Percentiles rank a stretch among this genome's conserved stretches.
phyloP scores from a whole-genome alignment of 2,329 filamentous ascomycete genomes.

The Penicillium janthinellum region DNA sequence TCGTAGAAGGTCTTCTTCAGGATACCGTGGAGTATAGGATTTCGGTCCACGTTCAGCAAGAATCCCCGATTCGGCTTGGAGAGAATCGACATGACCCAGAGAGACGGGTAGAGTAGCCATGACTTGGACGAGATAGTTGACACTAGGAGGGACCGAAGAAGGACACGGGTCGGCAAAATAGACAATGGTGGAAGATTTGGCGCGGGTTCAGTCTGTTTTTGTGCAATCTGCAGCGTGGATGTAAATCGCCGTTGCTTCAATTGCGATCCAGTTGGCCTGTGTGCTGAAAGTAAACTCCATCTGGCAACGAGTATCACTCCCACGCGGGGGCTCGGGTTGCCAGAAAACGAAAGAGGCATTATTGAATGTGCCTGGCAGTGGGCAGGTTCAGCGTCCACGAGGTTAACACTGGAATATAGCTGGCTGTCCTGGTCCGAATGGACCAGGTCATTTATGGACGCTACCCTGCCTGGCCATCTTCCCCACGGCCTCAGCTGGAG shows the following conservation, averaged over 20 bases:
- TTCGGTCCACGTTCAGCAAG: slow-evolving; percentile 72
- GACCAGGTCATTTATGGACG: slow-evolving; percentile 15
- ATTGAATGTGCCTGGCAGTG: background rate
- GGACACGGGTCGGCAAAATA: slow-evolving; percentile 36
- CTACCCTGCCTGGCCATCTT: slow-evolving; percentile 11
- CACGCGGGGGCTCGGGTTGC: slow-evolving; percentile 13
- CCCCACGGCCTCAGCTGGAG: slow-evolving; percentile 5
- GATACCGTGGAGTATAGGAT: slow-evolving; percentile 68
- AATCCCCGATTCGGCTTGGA: slow-evolving; percentile 55
- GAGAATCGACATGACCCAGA: slow-evolving; percentile 67
- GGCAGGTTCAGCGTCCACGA: background rate
- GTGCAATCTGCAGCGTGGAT: slow-evolving; percentile 22
- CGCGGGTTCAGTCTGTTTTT: slow-evolving; percentile 9
- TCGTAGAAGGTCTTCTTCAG: slow-evolving; percentile 71
- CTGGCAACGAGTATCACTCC: slow-evolving; percentile 10
- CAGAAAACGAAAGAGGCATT: slow-evolving; percentile 17
- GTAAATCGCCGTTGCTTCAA: slow-evolving; percentile 15
- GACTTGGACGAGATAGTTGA: slow-evolving; percentile 52
- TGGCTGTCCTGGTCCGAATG: background rate
- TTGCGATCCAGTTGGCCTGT: background rate
- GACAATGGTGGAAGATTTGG: slow-evolving; percentile 25
- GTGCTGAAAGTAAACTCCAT: slow-evolving; percentile 4
- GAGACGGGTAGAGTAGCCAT: slow-evolving; percentile 67
- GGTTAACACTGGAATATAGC: background rate
- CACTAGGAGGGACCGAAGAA: slow-evolving; percentile 48